Evolutionary conservation across 2,329 filamentous ascomycete genomes (phyloP), one percentile per base, ranked within the genome.

Genomic region (Moelleriella libera): DNA sequence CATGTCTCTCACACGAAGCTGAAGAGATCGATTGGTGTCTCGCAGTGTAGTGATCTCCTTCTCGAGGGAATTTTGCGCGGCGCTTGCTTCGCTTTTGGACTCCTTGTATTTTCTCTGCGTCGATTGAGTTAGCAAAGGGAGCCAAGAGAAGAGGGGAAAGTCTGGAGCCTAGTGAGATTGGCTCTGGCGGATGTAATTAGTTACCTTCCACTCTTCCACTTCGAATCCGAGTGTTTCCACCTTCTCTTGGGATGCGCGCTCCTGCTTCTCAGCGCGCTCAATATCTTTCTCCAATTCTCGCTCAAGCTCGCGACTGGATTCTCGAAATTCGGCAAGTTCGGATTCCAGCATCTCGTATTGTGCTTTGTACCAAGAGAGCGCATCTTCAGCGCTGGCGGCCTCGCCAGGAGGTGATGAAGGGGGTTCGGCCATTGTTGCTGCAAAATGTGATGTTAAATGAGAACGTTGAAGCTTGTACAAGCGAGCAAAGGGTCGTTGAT

Each of bases 201-300:
- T 30, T 32, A 57, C 88, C 82, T 97, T 97, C 92, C 92, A 98
- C 68, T 98, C 92, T 49, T 97, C 88, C 1, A 92, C 89, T 64
- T 97, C 89, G 60, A 88, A 98, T 45, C 76, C 80, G 52, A 94
- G 66, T 39, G 74, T 76, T 64, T 97, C 90, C 1, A 87, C 84
- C 69, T 90, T 94, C 64, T 94, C 84, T 63, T 89, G 83, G 56
- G 96, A 68, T 53, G 81, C 73, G 53, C 88, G 78, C 68, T 97
- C 90, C 57, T 88, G 80, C 70, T 94, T 94, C 72, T 98, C 92
- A 43, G 89, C 89, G 43, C 87, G 84, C 58, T 97, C 90, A 49
- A 98, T 83, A 63, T 98, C 92, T 70, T 89, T 94, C 67, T 98
- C 92, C 47, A 98, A 73, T 66, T 97, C 92, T 44, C 84, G 80